Evolutionary conservation across 495 filamentous ascomycete genomes (phyloP), one percentile per base, ranked within the genome.

Genomic region (Arthonia radiata): DNA sequence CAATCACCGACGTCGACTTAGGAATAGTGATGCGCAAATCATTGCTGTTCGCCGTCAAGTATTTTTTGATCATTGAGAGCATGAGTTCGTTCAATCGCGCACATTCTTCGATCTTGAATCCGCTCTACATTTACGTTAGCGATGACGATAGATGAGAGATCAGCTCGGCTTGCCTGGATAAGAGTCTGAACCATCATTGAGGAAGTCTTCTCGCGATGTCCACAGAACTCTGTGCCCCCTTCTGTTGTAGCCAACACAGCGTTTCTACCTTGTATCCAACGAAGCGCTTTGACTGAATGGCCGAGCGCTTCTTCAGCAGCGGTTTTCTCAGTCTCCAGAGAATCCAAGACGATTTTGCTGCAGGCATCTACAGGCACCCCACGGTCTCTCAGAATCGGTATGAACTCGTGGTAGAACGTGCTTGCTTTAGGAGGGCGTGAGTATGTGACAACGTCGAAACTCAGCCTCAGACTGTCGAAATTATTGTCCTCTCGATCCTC

Each of bases 1-100:
- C 89, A 38, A 66, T 78, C 0, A 72, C 56, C 38, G 71, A 72
- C 0, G 79, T 73, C 0, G 80, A 86, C n/a, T 62, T 53, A 0
- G 61, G 65, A 5, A 92, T 55, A 13, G 54, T 57, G 18, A 93
- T 71, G 26, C 73, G 72, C 21, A 83, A 48, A 17, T 67, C 62
- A 1, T 66, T 53, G 34, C 55, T 61, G 28, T 64, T 54, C 25
- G 42, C 50, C 22, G 54, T 54, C 34, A 55, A 76, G 36, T 67
- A 50, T 5, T 57, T 44, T 14, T 47, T 47, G 10, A 75, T 55
- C 6, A 67, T 49, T 1, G 52, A 49, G 14, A 49, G 52, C 3
- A 79, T 53, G 2, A 57, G 48, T 1, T 63, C 47, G 15, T 62
- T 61, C 3, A 91, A 46, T 18, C 60, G 71, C 10, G 44, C 46